Percentiles rank a stretch among this genome's conserved stretches.
Evolutionary conservation across 2,329 filamentous ascomycete species (phyloP).

Genomic region (Exserohilum rostratum): DNA sequence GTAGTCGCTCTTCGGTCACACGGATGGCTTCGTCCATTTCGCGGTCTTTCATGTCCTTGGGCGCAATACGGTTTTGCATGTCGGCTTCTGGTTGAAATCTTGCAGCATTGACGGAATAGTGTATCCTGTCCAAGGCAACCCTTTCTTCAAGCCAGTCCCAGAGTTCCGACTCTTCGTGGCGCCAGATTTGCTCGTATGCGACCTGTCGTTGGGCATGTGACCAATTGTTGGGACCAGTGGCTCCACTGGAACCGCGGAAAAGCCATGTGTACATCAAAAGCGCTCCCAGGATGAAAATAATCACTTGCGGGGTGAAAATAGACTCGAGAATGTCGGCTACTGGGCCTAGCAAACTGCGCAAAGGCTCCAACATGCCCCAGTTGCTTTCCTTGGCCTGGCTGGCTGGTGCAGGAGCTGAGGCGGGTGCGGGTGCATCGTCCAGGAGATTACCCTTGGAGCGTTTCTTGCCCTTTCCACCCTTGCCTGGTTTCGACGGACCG

Average conservation of each 20-base stretch:
- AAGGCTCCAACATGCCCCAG: slow-evolving; percentile 84
- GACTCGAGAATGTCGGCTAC: slow-evolving; percentile 72
- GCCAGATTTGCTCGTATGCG: slow-evolving; percentile 94
- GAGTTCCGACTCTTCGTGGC: slow-evolving; percentile 81
- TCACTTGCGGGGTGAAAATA: slow-evolving; percentile 75
- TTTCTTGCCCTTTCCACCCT: slow-evolving; percentile 61
- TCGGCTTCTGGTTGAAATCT: slow-evolving; percentile 40
- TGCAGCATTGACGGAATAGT: slow-evolving; percentile 28
- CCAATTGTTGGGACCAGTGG: slow-evolving; percentile 37
- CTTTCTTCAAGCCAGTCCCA: slow-evolving; percentile 95
- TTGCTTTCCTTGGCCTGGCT: slow-evolving; percentile 41
- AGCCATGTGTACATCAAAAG: slow-evolving; percentile 41
- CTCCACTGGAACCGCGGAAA: slow-evolving; percentile 43
- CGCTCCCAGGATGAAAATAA: slow-evolving; percentile 76
- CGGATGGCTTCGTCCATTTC: slow-evolving; percentile 81
- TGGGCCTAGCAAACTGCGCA: slow-evolving; percentile 73
- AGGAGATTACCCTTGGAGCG: slow-evolving; percentile 61
- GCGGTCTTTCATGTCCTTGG: slow-evolving; percentile 67
- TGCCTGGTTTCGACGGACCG: slow-evolving; percentile 50
- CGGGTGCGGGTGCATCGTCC: slow-evolving; percentile 51
- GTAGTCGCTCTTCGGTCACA: slow-evolving; percentile 84
- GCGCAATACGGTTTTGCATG: slow-evolving; percentile 59
- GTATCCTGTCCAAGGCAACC: slow-evolving; percentile 69
- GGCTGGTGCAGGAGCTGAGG: slow-evolving; percentile 37
- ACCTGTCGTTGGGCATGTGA: slow-evolving; percentile 70